Percentiles rank a stretch among this genome's conserved stretches.
These are phyloP conservation scores for Gorgonomyces haynaldii DNA, from an alignment of 192 early-diverging fungal genomes.

Conservation along the genomic window DNA sequence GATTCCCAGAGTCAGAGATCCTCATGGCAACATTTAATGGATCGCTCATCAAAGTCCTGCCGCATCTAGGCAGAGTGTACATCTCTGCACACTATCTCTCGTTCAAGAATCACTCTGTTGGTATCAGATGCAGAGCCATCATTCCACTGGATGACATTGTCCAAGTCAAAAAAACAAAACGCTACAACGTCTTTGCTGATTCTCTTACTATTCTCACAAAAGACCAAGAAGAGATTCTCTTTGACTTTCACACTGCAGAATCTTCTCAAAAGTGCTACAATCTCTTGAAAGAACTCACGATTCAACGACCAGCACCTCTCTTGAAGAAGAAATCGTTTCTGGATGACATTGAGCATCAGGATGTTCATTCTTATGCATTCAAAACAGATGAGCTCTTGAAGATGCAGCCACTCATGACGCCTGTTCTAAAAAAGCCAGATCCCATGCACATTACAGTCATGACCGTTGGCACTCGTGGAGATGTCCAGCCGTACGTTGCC, in stretches of 20 bases:
- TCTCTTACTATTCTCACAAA: slow-evolving; percentile 1
- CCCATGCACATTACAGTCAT: slow-evolving; percentile 52
- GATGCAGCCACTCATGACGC: slow-evolving; percentile 3
- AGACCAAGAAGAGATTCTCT: slow-evolving; percentile 29
- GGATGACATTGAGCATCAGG: slow-evolving; percentile 5
- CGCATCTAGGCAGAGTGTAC: slow-evolving; percentile 48
- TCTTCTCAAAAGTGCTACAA: slow-evolving; percentile 33
- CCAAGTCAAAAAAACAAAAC: slow-evolving; percentile 24
- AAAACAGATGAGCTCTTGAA: slow-evolving; percentile 6
- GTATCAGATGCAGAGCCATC: slow-evolving; percentile 37
- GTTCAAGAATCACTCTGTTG: slow-evolving; percentile 46
- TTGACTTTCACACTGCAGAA: slow-evolving; percentile 44
- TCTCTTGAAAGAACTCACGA: neutral
- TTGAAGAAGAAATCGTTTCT: neutral
- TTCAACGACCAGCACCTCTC: neutral
- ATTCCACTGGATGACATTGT: slow-evolving; percentile 43
- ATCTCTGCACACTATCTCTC: slow-evolving; percentile 50
- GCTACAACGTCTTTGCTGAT: slow-evolving; percentile 6
- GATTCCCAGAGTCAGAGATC: slow-evolving; percentile 39
- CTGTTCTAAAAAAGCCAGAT: slow-evolving; percentile 11
- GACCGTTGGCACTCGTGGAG: slow-evolving; percentile 64
- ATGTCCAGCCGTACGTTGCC: slow-evolving; percentile 65
- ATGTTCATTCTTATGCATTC: slow-evolving; percentile 13
- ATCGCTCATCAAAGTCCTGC: slow-evolving; percentile 36
- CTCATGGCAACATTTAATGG: slow-evolving; percentile 39